Evolutionary conservation across 73 alveolate genomes (phyloP).

Genomic region (Symbiodinium natans): DNA sequence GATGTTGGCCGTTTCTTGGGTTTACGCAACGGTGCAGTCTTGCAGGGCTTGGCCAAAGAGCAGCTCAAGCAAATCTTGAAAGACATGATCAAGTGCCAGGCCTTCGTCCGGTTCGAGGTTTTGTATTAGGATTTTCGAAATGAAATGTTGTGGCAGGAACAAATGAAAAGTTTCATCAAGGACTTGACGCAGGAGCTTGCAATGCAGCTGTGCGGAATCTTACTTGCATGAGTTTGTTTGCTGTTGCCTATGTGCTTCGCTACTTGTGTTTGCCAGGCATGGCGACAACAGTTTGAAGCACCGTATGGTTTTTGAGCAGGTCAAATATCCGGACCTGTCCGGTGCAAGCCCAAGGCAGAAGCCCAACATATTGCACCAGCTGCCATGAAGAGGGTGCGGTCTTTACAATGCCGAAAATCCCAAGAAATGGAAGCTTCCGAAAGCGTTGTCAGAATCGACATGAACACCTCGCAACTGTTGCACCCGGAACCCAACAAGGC

Average conservation of each 20-base stretch:
- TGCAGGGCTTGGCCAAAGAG: constrained; percentile 71
- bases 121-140: neutral
- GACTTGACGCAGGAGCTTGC: constrained; percentile 71
- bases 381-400: too few species aligned
- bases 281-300: too few species aligned
- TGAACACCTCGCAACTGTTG: too few species aligned
- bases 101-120: neutral
- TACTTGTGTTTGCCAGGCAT: too few species aligned
- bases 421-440: too few species aligned
- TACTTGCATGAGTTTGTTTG: neutral
- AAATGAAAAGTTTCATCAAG: constrained; percentile 70
- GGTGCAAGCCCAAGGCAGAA: neutral
- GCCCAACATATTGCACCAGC: neutral
- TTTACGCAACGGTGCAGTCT: too few species aligned
- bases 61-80: constrained; percentile 38
- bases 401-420: too few species aligned
- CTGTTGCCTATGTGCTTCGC: too few species aligned
- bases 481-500: too few species aligned
- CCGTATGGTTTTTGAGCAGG: neutral
- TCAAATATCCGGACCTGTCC: neutral
- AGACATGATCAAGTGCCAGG: constrained; percentile 76
- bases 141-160: constrained; percentile 2
- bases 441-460: too few species aligned
- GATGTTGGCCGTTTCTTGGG: neutral
- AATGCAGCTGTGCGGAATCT: neutral